phyloP scores from a whole-genome alignment of 2,329 filamentous ascomycete species.

The Cordyceps farinosa region DNA sequence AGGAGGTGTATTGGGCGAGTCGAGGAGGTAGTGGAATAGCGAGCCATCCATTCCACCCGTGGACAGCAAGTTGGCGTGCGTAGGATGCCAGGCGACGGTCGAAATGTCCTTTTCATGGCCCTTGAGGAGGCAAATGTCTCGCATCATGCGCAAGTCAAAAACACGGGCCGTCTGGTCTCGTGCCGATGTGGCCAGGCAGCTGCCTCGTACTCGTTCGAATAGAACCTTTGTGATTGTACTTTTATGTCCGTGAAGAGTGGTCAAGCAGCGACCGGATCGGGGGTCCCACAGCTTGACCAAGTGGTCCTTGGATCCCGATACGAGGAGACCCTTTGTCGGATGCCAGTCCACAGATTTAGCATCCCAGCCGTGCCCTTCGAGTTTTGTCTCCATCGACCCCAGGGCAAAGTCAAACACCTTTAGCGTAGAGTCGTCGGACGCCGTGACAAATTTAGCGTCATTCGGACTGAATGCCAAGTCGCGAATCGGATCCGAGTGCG shows the following conservation, averaged over 20 bases:
- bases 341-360: constrained; percentile 98
- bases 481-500: constrained; percentile 83
- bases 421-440: constrained; percentile 86
- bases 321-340: constrained; percentile 86
- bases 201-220: constrained; percentile 81
- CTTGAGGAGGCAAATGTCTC: constrained; percentile 87
- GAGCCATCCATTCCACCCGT: constrained; percentile 89
- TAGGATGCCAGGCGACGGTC: constrained; percentile 87
- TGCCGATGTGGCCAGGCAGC: constrained; percentile 85
- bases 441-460: constrained; percentile 93
- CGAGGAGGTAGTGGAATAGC: constrained; percentile 89
- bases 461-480: constrained; percentile 92
- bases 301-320: constrained; percentile 96
- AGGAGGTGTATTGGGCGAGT: constrained; percentile 82
- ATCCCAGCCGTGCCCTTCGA: constrained; percentile 97
- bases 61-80: constrained; percentile 83
- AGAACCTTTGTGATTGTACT: constrained; percentile 91
- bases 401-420: constrained; percentile 96
- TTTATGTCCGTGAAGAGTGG: constrained; percentile 93
- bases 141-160: constrained; percentile 97
- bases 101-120: constrained; percentile 97
- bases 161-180: constrained; percentile 89
- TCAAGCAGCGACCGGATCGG: constrained; percentile 82
- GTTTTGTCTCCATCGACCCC: constrained; percentile 74
- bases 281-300: constrained; percentile 98